These are phyloP conservation scores for Endotrypanum monterogeii DNA, from an alignment of 208 protist genomes.

Conservation along the genomic window DNA sequence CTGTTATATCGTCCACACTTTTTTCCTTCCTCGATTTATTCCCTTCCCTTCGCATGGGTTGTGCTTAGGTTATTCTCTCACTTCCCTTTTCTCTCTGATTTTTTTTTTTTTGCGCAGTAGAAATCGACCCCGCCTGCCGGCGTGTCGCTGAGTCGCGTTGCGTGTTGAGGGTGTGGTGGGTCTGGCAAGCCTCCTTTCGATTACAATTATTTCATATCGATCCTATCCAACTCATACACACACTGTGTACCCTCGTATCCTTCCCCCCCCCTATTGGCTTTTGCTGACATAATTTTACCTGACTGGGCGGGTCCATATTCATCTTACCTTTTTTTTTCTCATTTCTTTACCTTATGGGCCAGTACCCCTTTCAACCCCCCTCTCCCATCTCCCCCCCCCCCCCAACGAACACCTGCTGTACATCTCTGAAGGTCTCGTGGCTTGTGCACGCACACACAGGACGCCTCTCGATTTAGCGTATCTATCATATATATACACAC, in stretches of 20 bases:
- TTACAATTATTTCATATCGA: not conserved
- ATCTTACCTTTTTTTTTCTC: no score
- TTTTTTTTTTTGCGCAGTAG: not conserved
- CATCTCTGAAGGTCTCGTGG: not conserved
- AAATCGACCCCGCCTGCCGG: not conserved
- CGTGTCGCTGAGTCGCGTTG: not conserved
- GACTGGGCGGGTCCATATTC: not conserved
- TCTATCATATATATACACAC: not conserved
- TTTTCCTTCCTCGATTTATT: not conserved
- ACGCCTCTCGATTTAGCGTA: not conserved
- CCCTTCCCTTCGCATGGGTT: not conserved
- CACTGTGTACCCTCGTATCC: no score
- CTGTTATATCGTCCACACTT: not conserved
- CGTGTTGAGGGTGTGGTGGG: not conserved
- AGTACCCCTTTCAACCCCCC: not conserved
- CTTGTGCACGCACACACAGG: not conserved
- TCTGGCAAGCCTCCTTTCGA: not conserved
- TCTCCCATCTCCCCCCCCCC: not conserved
- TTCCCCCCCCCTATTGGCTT: not conserved
- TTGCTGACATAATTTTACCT: not conserved
- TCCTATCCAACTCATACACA: not conserved
- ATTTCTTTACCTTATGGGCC: not conserved
- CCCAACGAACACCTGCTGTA: not conserved
- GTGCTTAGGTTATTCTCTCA: not conserved
- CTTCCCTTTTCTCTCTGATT: not conserved